phyloP scores from a whole-genome alignment of 1,139 yeast species.

The Geotrichum macrosporum region DNA sequence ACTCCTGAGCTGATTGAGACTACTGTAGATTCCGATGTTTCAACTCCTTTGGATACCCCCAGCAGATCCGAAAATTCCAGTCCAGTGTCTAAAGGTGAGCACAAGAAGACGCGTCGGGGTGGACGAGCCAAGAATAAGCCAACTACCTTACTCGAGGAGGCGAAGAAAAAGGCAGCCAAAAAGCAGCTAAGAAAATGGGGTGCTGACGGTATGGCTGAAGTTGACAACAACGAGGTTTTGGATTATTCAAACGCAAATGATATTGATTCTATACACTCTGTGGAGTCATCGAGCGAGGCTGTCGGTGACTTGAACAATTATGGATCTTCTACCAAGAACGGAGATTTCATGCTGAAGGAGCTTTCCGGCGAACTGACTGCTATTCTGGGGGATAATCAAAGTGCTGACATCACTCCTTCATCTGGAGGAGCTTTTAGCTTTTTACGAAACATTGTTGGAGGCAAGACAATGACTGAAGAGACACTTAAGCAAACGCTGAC shows the following conservation, averaged over 20 bases:
- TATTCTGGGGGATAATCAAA: slow-evolving; percentile 35
- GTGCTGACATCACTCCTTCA: slow-evolving; percentile 28
- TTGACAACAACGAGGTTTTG: slow-evolving; percentile 38
- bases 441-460: slow-evolving; percentile 55
- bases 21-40: slow-evolving; percentile 17
- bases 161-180: slow-evolving; percentile 28
- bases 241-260: slow-evolving; percentile 46
- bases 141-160: slow-evolving; percentile 22
- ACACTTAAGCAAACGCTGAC: slow-evolving; percentile 44
- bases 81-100: slow-evolving; percentile 12
- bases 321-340: slow-evolving; percentile 44
- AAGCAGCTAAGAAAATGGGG: slow-evolving; percentile 47
- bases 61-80: slow-evolving; percentile 14
- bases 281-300: slow-evolving; percentile 33
- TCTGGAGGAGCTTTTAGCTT: slow-evolving; percentile 48
- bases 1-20: slow-evolving; percentile 4
- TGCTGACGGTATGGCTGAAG: slow-evolving; percentile 48
- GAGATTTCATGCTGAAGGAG: slow-evolving; percentile 48
- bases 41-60: slow-evolving; percentile 14
- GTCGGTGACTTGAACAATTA: slow-evolving; percentile 47
- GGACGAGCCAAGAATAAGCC: slow-evolving; percentile 26
- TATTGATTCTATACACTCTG: slow-evolving; percentile 27
- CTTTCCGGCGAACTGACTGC: slow-evolving; percentile 19
- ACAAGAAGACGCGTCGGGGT: slow-evolving; percentile 18
- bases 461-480: slow-evolving; percentile 50